A percentile compares a stretch with the other conserved stretches of the same genome.
Conservation (phyloP, 495 filamentous ascomycete species). For the Penicillium pulvis region DNA sequence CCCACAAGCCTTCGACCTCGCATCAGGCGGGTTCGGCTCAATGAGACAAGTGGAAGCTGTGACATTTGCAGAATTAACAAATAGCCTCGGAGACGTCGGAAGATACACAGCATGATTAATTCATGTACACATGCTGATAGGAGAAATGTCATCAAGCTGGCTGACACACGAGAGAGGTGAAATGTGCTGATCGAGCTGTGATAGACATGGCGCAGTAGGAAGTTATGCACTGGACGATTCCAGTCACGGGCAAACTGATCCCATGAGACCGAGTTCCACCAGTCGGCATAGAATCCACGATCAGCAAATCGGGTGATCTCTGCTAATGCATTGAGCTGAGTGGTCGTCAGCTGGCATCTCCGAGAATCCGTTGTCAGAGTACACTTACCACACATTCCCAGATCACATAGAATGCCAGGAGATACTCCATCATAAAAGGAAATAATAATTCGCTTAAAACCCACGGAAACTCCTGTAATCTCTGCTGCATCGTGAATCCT, state of each 20-base stretch:
- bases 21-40: constrained; percentile 64
- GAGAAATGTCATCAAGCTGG: constrained; percentile 74
- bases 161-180: constrained; percentile 65
- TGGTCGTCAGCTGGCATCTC: background rate
- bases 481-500: constrained; percentile 52
- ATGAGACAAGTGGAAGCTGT: constrained; percentile 53
- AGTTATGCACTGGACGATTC: constrained; percentile 72
- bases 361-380: background rate
- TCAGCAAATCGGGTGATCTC: constrained; percentile 77
- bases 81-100: constrained; percentile 75
- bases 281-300: constrained; percentile 74
- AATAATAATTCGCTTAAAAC: constrained; percentile 70
- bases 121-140: constrained; percentile 71
- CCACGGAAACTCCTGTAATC: constrained; percentile 68
- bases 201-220: constrained; percentile 74
- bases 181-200: constrained; percentile 71
- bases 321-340: constrained; percentile 66
- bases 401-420: constrained; percentile 65
- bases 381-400: constrained; percentile 66
- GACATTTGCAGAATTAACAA: constrained; percentile 68
- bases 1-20: constrained; percentile 60
- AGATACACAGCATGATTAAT: constrained; percentile 75
- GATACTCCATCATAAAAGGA: constrained; percentile 74
- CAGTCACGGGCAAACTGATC: constrained; percentile 71
- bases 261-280: constrained; percentile 60